phyloP scores from a whole-genome alignment of 768 basidiomycete species.

The Lentinula lateritia region DNA sequence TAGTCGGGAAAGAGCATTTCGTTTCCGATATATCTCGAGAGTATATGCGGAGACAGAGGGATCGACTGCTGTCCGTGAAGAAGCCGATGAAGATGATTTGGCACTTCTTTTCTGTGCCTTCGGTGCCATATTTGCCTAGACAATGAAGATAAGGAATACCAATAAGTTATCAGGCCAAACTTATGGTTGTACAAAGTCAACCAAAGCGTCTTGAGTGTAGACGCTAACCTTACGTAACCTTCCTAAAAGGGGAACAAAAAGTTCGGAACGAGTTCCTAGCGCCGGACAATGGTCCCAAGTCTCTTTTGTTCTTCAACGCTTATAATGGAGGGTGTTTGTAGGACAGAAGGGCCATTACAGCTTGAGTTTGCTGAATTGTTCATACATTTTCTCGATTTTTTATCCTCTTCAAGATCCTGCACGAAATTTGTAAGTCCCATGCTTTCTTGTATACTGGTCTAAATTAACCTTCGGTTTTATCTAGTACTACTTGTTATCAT shows the following conservation, averaged over 20 bases:
- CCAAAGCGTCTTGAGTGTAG: background rate
- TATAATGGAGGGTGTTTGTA: background rate
- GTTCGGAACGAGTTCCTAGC: background rate
- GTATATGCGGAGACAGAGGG: background rate
- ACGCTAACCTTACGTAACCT: background rate
- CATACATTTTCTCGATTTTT: background rate
- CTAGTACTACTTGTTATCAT: background rate
- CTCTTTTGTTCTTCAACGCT: background rate
- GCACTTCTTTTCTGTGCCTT: background rate
- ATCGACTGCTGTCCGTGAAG: background rate
- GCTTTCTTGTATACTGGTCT: background rate
- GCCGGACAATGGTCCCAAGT: background rate
- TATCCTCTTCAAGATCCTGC: background rate
- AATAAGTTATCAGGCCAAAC: no score
- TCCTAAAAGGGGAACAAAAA: background rate
- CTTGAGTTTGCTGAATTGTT: slow-evolving; percentile 3
- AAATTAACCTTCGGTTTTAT: background rate
- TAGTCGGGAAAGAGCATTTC: background rate
- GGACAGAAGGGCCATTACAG: background rate
- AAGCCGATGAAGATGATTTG: background rate
- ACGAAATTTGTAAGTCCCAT: background rate
- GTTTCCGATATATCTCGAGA: background rate
- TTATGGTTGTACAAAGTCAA: background rate
- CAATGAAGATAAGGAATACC: background rate
- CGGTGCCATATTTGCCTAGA: background rate